Evolutionary conservation across 1,284 basidiomycete genomes (phyloP), one percentile per base, ranked within the genome.

Genomic region (Ceratobasidium sp.): DNA sequence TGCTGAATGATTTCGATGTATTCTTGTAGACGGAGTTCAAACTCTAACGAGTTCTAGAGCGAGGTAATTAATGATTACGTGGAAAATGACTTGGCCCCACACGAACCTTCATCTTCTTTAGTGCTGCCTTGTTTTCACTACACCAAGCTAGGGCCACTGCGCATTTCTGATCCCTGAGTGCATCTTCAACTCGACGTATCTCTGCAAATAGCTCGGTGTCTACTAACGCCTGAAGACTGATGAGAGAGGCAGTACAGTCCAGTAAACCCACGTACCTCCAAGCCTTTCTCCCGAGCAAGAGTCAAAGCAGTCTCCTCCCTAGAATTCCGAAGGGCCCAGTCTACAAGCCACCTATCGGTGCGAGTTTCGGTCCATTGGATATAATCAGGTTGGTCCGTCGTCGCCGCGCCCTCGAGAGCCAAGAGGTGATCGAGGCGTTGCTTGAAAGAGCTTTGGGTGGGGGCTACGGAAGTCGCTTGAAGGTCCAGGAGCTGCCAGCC

Each of bases 91-190:
- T 48, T 16, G 35, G 62, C 48, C 50, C 12, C 27, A 38, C 18
- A 82, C 88, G 80, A 77, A 93, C 96, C 88, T 95, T 96, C 82
- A 93, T 90, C 87, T 98, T 99, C 78, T 95, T 92, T 77, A 99
- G 88, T 8, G 94, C 93, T 41, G 91, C 90, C 84, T 97, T 95
- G 86, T 99, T 98, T 88, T 99, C 98, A 78, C 91, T 95, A 82
- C 97, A 99, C 97, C 97, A 99, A 18, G 91, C 89, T 59, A 99
- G 87, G 5, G 97, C 97, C 84, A 96, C 94, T 0, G 92, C 87
- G 81, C 96, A 96, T 82, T 93, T 94, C 80, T 95, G 91, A 67
- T 86, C 86, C 20, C 87, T 85, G 23, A 99, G 88, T 0, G 95
- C 95, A 6, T 88, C 87, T 84, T 98, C 96, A 80, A 99, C 96